Conservation (phyloP, 768 basidiomycete genomes). For the Suillus subaureus region DNA sequence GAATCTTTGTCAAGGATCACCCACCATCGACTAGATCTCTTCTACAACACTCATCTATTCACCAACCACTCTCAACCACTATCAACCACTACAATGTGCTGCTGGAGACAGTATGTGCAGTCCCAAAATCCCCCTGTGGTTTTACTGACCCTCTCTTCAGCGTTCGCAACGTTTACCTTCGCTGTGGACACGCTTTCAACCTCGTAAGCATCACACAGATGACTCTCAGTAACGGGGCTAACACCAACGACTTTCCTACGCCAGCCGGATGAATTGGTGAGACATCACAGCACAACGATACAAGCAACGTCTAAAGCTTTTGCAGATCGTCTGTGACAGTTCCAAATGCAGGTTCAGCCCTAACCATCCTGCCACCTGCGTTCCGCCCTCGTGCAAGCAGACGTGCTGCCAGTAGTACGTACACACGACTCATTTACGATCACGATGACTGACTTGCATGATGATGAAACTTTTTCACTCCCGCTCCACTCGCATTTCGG, state of each 20-base stretch:
- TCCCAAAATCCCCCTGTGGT: too few relatives aligned
- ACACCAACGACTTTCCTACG: neutral
- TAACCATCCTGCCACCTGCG: slow-evolving; percentile 47
- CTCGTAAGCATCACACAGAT: slow-evolving; percentile 35
- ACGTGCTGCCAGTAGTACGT: slow-evolving; percentile 54
- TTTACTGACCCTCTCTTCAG: slow-evolving; percentile 23
- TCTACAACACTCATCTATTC: slow-evolving; percentile 13
- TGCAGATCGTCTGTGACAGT: slow-evolving; percentile 49
- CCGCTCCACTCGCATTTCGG: neutral
- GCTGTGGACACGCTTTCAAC: slow-evolving; percentile 50
- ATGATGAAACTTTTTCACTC: slow-evolving; percentile 2
- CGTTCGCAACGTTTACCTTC: slow-evolving; percentile 49
- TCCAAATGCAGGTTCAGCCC: slow-evolving; percentile 57
- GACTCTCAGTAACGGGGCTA: neutral
- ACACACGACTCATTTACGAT: slow-evolving; percentile 4
- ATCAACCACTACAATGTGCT: slow-evolving; percentile 52
- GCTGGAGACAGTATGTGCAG: slow-evolving; percentile 52
- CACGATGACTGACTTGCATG: slow-evolving; percentile 3
- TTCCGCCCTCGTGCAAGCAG: slow-evolving; percentile 43
- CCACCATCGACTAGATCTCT: slow-evolving; percentile 15
- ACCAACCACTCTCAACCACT: slow-evolving; percentile 8
- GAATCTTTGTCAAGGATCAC: slow-evolving; percentile 11
- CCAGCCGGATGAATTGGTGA: slow-evolving; percentile 42
- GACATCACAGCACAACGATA: neutral
- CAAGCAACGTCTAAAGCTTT: slow-evolving; percentile 11